Percentiles rank a stretch among this genome's conserved stretches.
Evolutionary conservation across 2,329 filamentous ascomycete genomes (phyloP).

Genomic region (Botrytis pseudocinerea): DNA sequence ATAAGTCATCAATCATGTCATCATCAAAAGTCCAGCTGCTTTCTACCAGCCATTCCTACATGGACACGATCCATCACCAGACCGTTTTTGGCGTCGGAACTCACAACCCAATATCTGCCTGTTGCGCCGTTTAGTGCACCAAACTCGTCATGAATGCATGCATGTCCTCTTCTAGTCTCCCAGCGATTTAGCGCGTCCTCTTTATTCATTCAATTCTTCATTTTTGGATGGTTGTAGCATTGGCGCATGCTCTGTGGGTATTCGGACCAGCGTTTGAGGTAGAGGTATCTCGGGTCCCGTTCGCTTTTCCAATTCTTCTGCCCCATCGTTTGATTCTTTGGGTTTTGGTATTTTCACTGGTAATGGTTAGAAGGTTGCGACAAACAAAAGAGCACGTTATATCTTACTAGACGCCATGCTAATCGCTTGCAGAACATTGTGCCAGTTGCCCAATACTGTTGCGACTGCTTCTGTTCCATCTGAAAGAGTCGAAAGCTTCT

Average conservation of each 20-base stretch:
- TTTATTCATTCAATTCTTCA: conserved; percentile 27
- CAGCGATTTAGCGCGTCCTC: not conserved
- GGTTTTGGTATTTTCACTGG: conserved; percentile 70
- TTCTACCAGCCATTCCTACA: conserved; percentile 19
- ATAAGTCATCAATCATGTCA: conserved; percentile 12
- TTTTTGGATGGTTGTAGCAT: conserved; percentile 45
- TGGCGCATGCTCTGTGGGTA: conserved; percentile 76
- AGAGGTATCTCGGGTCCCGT: conserved; percentile 50
- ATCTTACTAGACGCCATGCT: conserved; percentile 79
- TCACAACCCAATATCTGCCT: conserved; percentile 5
- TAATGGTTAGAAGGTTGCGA: not conserved
- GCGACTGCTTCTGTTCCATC: conserved; percentile 74
- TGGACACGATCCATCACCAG: conserved; percentile 4
- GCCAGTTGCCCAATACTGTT: conserved; percentile 18
- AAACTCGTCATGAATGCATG: conserved; percentile 22
- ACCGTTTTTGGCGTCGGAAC: conserved; percentile 22
- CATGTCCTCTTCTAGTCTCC: not conserved
- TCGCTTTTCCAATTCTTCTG: conserved; percentile 46
- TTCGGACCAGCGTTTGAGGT: conserved; percentile 80
- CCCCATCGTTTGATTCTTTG: conserved; percentile 46
- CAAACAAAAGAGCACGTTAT: not conserved
- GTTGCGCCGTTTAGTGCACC: conserved; percentile 30
- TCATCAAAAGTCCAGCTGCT: not conserved
- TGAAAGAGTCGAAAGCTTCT: conserved; percentile 74
- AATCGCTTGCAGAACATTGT: conserved; percentile 80